Conservation (phyloP, 768 basidiomycete genomes). For the Mycena kentingensis region DNA sequence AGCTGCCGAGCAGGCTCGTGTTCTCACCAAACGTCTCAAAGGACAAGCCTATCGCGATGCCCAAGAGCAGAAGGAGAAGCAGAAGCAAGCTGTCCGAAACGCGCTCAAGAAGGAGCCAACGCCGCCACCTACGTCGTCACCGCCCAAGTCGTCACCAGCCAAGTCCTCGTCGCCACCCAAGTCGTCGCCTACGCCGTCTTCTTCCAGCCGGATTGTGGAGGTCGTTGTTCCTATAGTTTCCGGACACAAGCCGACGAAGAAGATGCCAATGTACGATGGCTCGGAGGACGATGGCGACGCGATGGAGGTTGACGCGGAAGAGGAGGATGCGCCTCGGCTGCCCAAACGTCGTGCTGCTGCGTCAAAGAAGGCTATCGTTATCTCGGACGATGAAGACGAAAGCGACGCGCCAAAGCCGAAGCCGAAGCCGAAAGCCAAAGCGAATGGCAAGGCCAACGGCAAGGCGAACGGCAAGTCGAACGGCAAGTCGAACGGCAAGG, state of each 20-base stretch:
- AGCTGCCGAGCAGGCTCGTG: slow-evolving; percentile 47
- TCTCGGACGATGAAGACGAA: slow-evolving; percentile 55
- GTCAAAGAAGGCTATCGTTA: slow-evolving; percentile 45
- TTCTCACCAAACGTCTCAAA: slow-evolving; percentile 67
- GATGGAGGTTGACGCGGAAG: slow-evolving; percentile 1
- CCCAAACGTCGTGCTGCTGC: slow-evolving; percentile 42
- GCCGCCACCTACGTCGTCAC: too few relatives aligned
- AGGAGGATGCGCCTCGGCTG: slow-evolving; percentile 33
- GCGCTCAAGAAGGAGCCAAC: slow-evolving; percentile 18
- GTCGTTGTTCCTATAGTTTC: slow-evolving; percentile 53
- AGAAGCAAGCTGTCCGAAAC: slow-evolving; percentile 10
- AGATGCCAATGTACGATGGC: slow-evolving; percentile 28
- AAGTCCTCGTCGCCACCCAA: too few relatives aligned
- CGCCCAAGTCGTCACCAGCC: slow-evolving; percentile 6
- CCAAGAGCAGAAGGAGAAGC: slow-evolving; percentile 41
- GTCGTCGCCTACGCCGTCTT: slow-evolving; percentile 22
- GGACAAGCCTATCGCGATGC: slow-evolving; percentile 75
- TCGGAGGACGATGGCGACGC: slow-evolving; percentile 44
- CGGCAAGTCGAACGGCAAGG: slow-evolving; percentile 23
- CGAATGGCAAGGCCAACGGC: slow-evolving; percentile 12
- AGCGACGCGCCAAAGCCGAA: slow-evolving; percentile 29
- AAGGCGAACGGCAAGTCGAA: slow-evolving; percentile 27
- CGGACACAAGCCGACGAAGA: slow-evolving; percentile 23
- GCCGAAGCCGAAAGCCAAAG: slow-evolving; percentile 18
- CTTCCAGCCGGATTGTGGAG: slow-evolving; percentile 49